Percentiles rank a stretch among this genome's conserved stretches.
These are phyloP conservation scores for Apiotrichum akiyoshidainum DNA, from an alignment of 1,284 basidiomycete genomes.

Conservation along the genomic window DNA sequence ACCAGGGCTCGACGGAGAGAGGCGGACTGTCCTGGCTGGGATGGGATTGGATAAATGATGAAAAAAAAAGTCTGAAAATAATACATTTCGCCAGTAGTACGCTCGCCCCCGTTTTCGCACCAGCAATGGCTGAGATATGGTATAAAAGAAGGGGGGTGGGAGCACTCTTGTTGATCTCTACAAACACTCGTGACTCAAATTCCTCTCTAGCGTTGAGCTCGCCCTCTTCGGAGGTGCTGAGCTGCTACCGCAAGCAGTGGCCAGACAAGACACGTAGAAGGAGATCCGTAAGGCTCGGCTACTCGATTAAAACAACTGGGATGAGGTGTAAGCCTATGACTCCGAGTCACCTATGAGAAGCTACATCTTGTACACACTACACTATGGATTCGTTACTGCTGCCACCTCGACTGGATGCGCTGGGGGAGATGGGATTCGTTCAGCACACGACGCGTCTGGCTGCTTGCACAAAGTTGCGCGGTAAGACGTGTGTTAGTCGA, in stretches of 20 bases:
- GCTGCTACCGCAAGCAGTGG: conserved; percentile 25
- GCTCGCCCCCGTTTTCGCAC: not conserved
- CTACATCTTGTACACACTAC: conserved; percentile 23
- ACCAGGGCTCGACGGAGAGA: too few species aligned
- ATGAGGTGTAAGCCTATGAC: conserved; percentile 37
- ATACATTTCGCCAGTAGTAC: not conserved
- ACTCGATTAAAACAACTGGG: conserved; percentile 44
- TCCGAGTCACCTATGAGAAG: conserved; percentile 46
- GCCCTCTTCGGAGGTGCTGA: conserved; percentile 11
- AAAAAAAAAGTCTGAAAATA: conserved; percentile 4
- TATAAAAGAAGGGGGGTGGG: conserved; percentile 5
- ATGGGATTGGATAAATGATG: conserved; percentile 15
- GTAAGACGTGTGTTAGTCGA: too few species aligned
- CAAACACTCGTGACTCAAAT: conserved; percentile 31
- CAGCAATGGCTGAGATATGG: not conserved
- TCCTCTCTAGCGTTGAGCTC: conserved; percentile 29
- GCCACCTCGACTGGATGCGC: not conserved
- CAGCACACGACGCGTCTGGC: too few species aligned
- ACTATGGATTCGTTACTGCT: not conserved
- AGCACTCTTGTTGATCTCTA: conserved; percentile 20
- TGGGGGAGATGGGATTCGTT: not conserved
- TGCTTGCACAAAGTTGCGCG: too few species aligned
- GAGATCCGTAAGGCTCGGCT: conserved; percentile 14
- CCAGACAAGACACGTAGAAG: conserved; percentile 44
- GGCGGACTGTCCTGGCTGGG: not conserved